Conservation (phyloP, 2,329 filamentous ascomycete genomes). For the Monosporascus sp. region DNA sequence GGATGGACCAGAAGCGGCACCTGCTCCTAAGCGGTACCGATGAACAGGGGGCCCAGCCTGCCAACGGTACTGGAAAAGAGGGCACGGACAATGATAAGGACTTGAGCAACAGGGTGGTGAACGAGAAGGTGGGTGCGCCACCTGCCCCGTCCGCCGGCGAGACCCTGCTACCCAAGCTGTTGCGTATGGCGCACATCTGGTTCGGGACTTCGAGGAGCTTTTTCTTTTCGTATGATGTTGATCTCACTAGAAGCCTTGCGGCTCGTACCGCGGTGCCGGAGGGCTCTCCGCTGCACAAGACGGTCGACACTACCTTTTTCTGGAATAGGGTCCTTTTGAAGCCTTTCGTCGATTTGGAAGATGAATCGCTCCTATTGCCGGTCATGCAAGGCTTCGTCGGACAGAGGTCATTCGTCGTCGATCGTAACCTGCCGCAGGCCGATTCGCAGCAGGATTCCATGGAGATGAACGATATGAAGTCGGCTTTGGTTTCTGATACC, state of each 20-base stretch:
- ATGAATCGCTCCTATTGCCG: constrained; percentile 68
- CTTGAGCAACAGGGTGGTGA: constrained; percentile 20
- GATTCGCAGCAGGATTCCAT: constrained; percentile 35
- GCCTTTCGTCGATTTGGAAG: constrained; percentile 69
- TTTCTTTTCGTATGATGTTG: constrained; percentile 92
- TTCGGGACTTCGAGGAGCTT: constrained; percentile 81
- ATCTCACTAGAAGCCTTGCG: constrained; percentile 68
- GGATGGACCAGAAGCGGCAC: constrained; percentile 61
- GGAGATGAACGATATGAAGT: constrained; percentile 24
- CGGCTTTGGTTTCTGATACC: constrained; percentile 5
- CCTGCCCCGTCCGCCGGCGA: constrained; percentile 33
- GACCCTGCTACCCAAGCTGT: constrained; percentile 71
- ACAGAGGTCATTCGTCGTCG: constrained; percentile 73
- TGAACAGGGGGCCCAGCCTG: neutral
- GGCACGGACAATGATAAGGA: constrained; percentile 35
- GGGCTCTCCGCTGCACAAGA: constrained; percentile 60
- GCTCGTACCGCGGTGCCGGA: constrained; percentile 36
- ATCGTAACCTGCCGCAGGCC: constrained; percentile 52
- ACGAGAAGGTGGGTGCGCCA: constrained; percentile 22
- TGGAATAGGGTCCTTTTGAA: constrained; percentile 79
- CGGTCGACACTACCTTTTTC: constrained; percentile 76
- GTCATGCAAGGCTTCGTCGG: constrained; percentile 93
- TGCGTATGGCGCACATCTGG: constrained; percentile 78
- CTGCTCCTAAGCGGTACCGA: constrained; percentile 57
- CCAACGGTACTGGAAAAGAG: constrained; percentile 16